These are phyloP conservation scores for Heritiera fomes DNA, from an alignment of 345 rosid genomes.

Conservation along the genomic window DNA sequence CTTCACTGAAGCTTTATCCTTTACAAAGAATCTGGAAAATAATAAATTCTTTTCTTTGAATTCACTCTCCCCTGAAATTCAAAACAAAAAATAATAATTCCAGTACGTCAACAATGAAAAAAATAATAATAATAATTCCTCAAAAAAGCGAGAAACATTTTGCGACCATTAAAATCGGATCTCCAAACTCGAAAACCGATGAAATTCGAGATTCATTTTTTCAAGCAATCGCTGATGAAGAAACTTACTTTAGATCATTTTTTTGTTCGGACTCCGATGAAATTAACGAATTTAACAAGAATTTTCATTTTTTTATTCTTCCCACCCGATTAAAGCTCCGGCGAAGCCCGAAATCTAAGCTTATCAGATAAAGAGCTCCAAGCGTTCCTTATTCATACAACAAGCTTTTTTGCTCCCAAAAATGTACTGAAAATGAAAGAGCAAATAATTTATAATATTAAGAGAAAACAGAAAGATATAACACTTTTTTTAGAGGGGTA, in stretches of 20 bases:
- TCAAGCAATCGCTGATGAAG: not conserved
- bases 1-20: not conserved
- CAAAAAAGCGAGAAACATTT: not conserved
- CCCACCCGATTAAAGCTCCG: constrained; percentile 22
- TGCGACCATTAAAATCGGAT: constrained; percentile 35
- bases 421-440: not conserved
- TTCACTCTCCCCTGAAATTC: constrained; percentile 36
- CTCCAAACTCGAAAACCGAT: constrained; percentile 28
- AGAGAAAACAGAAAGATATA: not conserved
- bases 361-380: not conserved
- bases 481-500: no score
- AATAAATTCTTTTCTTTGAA: not conserved
- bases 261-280: constrained; percentile 7
- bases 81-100: constrained; percentile 1
- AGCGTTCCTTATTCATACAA: not conserved
- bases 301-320: not conserved
- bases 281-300: not conserved
- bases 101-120: not conserved
- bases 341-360: constrained; percentile 18
- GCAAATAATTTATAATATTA: not conserved
- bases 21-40: constrained; percentile 12
- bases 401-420: not conserved
- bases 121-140: not conserved
- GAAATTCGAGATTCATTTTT: constrained; percentile 12
- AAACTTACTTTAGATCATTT: constrained; percentile 22